A percentile compares a stretch with the other conserved stretches of the same genome.
Conservation (phyloP, 2,329 filamentous ascomycete species). For the Penicillium corylophilum region DNA sequence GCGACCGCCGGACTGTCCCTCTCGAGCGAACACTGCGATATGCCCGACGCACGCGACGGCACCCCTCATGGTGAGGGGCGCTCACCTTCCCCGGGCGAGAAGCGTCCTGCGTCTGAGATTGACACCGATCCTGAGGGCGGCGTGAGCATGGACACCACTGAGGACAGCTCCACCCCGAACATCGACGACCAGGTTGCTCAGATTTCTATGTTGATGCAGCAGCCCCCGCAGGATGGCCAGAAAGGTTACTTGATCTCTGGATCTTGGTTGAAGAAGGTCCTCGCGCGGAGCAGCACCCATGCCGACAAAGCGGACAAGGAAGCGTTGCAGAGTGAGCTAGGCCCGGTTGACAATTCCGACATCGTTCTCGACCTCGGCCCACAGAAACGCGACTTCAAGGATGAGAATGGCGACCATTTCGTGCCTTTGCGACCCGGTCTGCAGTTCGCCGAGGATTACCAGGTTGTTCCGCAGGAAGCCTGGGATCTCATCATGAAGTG, state of each 20-base stretch:
- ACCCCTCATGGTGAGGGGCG: slow-evolving; percentile 27
- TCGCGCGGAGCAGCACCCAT: slow-evolving; percentile 61
- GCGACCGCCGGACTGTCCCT: slow-evolving; percentile 55
- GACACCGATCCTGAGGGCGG: slow-evolving; percentile 28
- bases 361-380: slow-evolving; percentile 63
- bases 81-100: slow-evolving; percentile 36
- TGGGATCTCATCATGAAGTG: slow-evolving; percentile 79
- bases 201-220: slow-evolving; percentile 60
- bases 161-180: slow-evolving; percentile 4
- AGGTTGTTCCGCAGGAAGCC: slow-evolving; percentile 73
- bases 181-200: slow-evolving; percentile 72
- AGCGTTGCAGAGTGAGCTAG: slow-evolving; percentile 64
- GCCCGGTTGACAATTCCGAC: slow-evolving; percentile 83
- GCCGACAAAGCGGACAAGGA: slow-evolving; percentile 58
- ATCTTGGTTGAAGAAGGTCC: slow-evolving; percentile 73
- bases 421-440: slow-evolving; percentile 71
- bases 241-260: slow-evolving; percentile 75
- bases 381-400: slow-evolving; percentile 38
- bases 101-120: slow-evolving; percentile 36
- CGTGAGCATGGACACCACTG: slow-evolving; percentile 14
- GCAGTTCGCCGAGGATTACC: slow-evolving; percentile 65
- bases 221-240: slow-evolving; percentile 66
- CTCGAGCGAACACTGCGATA: slow-evolving; percentile 47
- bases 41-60: slow-evolving; percentile 38
- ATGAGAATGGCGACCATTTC: slow-evolving; percentile 56